Evolutionary conservation across 331 rosid genomes (phyloP).

Genomic region (Quercus tomentella): DNA sequence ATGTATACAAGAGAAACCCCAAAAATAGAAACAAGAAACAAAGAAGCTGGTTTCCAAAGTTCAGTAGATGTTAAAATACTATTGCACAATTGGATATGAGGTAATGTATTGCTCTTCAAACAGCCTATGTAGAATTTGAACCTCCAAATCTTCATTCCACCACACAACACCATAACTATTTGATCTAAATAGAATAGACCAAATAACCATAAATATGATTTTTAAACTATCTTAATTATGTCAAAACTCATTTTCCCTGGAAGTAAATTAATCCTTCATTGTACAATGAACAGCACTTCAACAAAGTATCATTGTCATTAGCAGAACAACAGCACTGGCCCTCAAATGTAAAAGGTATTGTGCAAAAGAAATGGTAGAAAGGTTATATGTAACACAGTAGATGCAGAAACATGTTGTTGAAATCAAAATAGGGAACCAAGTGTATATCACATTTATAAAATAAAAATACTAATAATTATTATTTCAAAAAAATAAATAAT

Average conservation of each 20-base stretch:
- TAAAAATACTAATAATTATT: too few species aligned
- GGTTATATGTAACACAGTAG: not conserved
- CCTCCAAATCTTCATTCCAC: not conserved
- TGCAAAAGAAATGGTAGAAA: not conserved
- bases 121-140: not conserved
- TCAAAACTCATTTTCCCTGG: not conserved
- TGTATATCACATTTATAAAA: not conserved
- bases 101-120: not conserved
- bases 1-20: not conserved
- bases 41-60: not conserved
- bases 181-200: not conserved
- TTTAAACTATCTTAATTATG: not conserved
- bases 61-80: not conserved
- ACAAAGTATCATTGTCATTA: not conserved
- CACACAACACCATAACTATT: not conserved
- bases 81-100: not conserved
- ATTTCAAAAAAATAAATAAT: not conserved
- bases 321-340: not conserved
- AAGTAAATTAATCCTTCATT: not conserved
- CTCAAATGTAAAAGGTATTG: not conserved
- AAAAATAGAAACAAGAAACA: not conserved
- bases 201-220: not conserved
- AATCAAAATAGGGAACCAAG: slow-evolving; percentile 3
- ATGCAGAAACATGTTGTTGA: not conserved
- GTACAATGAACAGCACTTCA: not conserved